Evolutionary conservation across 1,284 basidiomycete genomes (phyloP), one percentile per base, ranked within the genome.

Genomic region (Ustilago shanxiensis): DNA sequence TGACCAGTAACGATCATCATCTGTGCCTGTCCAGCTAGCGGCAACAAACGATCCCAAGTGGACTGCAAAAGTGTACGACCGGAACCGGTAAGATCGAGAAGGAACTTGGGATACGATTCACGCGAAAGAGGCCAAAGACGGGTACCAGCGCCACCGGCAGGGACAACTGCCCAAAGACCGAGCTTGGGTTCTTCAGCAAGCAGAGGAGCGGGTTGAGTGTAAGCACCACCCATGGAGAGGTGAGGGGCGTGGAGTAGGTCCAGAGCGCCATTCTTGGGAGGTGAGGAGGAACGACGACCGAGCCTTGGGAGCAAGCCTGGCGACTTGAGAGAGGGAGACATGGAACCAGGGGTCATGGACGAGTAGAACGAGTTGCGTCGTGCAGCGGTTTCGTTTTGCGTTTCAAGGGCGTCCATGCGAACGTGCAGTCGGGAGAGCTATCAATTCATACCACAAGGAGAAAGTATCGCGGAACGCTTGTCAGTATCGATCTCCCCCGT

Each of bases 71-170:
- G 64, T 7, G 80, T 84, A 28, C 80, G 66, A 2, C 84, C 84
- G 5, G 59, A 72, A 10, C 84, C 84, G 18, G 81, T 83, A 2
- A 85, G 73, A 59, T 85, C 84, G 41, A 85, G 73, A 52, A 85
- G 64, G 66, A 85, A 85, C 58, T 85, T 85, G 68, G 84, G 84
- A 66, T 77, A 83, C 31, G 64, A 71, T 51, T 84, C 81, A 39
- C 84, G 69, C 33, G 80, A 83, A 5, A 85, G 66, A 11, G 84
- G 84, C 84, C 84, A 85, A 33, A 85, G 79, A 54, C 84, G 79
- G 4, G 84, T 85, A 13, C 84, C 84, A 2, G 84, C 81, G 29
- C 84, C 84, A 35, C 83, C 83, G 45, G 83, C 83, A 20, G 83
- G 83, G 1, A 85, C 83, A 6, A 85, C 83, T 16, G 76, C 80